Evolutionary conservation across 345 rosid species (phyloP), one percentile per base, ranked within the genome.

Genomic region (Xanthoceras sorbifolium): DNA sequence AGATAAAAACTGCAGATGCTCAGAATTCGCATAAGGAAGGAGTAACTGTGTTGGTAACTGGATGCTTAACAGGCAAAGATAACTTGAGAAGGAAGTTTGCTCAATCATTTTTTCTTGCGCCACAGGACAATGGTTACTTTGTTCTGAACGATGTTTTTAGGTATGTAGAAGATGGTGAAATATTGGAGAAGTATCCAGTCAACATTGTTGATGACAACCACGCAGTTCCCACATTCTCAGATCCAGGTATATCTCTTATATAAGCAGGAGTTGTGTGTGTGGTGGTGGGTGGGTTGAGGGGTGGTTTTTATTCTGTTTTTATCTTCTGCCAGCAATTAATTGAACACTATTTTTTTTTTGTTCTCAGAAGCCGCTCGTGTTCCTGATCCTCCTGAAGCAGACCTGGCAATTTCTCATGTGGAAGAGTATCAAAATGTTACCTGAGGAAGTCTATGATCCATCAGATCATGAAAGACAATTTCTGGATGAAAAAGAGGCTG

Each of bases 71-170:
- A 5, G 98, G 93, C 59, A 90, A 82, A 44, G 97, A 92, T 80
- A 84, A 85, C 73, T 82, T 89, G 82, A 88, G 82, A 82, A 90
- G 90, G 88, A 92, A 93, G 78, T 95, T 95, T 76, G 80, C 92
- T 20, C 98, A 95, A 81, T 84, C 93, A 4, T 95, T 93, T 85
- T 95, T 95, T 86, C 88, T 95, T 64, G 98, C 98, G 75, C 98
- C 94, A 23, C 99, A 92, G 64, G 99, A 95, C 75, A 87, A 85
- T 23, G 98, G 98, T 9, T 93, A 89, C 85, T 95, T 90, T 82
- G 98, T 95, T 81, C 82, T 92, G 71, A 95, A 93, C 74, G 98
- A 95, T 76, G 89, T 90, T 61, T 91, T 95, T 77, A 87, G 98
- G 68, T 95, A 85, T 80, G 84, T 92, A n/a, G 98, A 81, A 61